A percentile compares a stretch with the other conserved stretches of the same genome.
Evolutionary conservation across 495 filamentous ascomycete genomes (phyloP).

Genomic region (Penicillium desertorum): DNA sequence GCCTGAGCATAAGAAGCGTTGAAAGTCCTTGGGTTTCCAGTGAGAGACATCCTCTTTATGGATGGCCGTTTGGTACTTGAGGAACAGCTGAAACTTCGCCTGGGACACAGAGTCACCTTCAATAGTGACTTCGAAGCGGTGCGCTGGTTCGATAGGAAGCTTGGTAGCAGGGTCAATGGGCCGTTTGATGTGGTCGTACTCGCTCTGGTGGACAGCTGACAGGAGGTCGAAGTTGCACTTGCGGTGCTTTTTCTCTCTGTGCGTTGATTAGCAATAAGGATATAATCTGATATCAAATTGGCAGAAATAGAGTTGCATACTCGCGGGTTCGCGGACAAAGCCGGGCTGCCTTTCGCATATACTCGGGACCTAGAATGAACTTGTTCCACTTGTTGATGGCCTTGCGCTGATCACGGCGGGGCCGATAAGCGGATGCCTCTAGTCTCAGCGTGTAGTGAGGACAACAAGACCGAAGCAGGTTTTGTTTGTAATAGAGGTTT

Average conservation of each 20-base stretch:
- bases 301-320: slow-evolving; percentile 39
- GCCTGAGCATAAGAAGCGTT: slow-evolving; percentile 85
- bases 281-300: not conserved
- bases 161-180: slow-evolving; percentile 55
- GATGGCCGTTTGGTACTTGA: slow-evolving; percentile 80
- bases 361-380: slow-evolving; percentile 75
- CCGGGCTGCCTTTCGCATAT: slow-evolving; percentile 68
- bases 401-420: slow-evolving; percentile 80
- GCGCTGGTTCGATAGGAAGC: slow-evolving; percentile 65
- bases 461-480: slow-evolving; percentile 80
- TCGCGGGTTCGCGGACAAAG: slow-evolving; percentile 75
- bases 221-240: slow-evolving; percentile 74
- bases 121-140: slow-evolving; percentile 75
- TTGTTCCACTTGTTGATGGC: slow-evolving; percentile 88
- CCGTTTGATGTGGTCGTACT: slow-evolving; percentile 56
- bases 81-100: slow-evolving; percentile 79
- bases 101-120: slow-evolving; percentile 79
- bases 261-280: slow-evolving; percentile 12
- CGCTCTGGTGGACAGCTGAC: slow-evolving; percentile 68
- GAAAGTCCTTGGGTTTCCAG: slow-evolving; percentile 70
- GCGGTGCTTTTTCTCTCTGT: slow-evolving; percentile 68
- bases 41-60: slow-evolving; percentile 71
- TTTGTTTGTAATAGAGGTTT: slow-evolving; percentile 88
- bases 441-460: slow-evolving; percentile 94
- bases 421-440: slow-evolving; percentile 65